Evolutionary conservation across 2,329 filamentous ascomycete species (phyloP).

Genomic region (Beauveria asiatica): DNA sequence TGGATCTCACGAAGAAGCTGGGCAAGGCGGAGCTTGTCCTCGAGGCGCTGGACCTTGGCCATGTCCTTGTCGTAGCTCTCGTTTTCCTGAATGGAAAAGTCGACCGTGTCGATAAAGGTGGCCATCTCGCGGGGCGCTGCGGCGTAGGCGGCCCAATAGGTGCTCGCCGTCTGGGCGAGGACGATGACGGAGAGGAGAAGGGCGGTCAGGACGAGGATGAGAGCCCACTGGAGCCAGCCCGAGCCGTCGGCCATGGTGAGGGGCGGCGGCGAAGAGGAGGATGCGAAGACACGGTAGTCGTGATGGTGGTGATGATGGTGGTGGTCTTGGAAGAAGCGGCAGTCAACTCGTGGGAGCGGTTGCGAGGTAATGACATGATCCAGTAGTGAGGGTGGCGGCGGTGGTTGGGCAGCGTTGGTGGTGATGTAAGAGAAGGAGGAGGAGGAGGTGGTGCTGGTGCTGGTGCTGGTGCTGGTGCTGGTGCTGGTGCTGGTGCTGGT

Average conservation of each 20-base stretch:
- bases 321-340: background rate
- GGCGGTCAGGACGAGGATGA: constrained; percentile 50
- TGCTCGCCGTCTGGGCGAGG: constrained; percentile 41
- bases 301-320: background rate
- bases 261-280: background rate
- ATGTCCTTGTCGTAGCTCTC: constrained; percentile 56
- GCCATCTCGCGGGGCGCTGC: constrained; percentile 49
- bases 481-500: background rate
- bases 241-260: constrained; percentile 39
- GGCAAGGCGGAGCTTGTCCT: constrained; percentile 53
- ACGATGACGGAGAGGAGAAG: constrained; percentile 48
- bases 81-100: constrained; percentile 55
- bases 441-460: background rate
- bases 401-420: constrained; percentile 6
- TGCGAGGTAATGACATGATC: constrained; percentile 6
- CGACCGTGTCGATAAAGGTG: constrained; percentile 50
- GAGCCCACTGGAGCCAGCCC: constrained; percentile 46
- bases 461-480: background rate
- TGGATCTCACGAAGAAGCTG: constrained; percentile 54
- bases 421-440: constrained; percentile 4
- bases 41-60: constrained; percentile 46
- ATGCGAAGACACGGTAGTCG: background rate
- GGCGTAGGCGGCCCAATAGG: constrained; percentile 47
- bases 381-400: background rate
- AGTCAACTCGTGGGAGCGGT: background rate